Base-by-base conservation (phyloP, 176 grass and related monocot genomes). In the Phoenix roebelenii region DNA sequence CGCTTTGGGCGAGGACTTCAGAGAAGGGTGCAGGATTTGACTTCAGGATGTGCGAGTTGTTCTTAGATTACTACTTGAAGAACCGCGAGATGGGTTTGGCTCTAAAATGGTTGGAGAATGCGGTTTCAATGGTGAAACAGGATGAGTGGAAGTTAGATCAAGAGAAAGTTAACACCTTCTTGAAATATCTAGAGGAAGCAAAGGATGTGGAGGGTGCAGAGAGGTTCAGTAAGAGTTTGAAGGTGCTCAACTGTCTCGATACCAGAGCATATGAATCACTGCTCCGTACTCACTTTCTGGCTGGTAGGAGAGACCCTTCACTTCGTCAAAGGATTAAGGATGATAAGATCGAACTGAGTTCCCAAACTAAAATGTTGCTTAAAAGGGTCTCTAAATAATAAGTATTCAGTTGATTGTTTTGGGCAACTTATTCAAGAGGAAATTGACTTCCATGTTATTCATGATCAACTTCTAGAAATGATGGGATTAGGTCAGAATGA, bases 181-280 rank as follows among this genome's bases (percentile, higher is more conserved):
- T 77, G 19, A 73, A 80, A 64, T 74, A 56, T 64, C 85, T 95
- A 0, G 78, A 95, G 68, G 89, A 89, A 64, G 66, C 77, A 49
- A 84, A 80, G 54, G 82, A 89, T 55, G 75, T 71, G 4, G 55
- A 79, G 1, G 55, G 82, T 12, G 71, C 75, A 0, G 59, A 89
- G 5, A 73, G 64, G 59, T 76, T 89, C 54, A 66, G 62, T 51
- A 15, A 66, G 25, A 72, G 70, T 66, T 63, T 85, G 74, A 85
- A 75, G 68, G 61, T 3, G 10, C 55, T 78, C 25, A 59, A 67
- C 9, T 75, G 67, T 53, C 80, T 89, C 15, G 78, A 89, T 3
- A 61, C 56, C 30, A 81, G 69, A 59, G 77, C 74, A 3, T 77
- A 84, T 3, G 85, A 84, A 63, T 76, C 65, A 56, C 74, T 82